Conservation (phyloP, 805 yeast species). For the Maudiozyma turicensis region DNA sequence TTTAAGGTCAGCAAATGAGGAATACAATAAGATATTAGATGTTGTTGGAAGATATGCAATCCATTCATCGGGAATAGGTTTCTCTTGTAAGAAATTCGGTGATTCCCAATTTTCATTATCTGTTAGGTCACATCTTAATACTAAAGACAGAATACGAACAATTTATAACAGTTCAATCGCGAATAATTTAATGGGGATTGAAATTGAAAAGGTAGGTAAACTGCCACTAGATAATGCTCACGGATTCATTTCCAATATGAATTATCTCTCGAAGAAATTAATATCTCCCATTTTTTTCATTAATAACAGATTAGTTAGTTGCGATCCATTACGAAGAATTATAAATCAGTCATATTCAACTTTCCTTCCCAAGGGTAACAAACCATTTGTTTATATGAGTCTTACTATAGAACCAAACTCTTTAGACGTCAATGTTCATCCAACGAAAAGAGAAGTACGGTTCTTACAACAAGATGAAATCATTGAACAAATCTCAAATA, state of each 20-base stretch:
- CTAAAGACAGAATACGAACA: constrained; percentile 60
- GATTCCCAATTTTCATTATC: constrained; percentile 60
- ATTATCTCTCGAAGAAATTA: constrained; percentile 55
- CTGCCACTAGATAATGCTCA: constrained; percentile 43
- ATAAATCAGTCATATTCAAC: constrained; percentile 49
- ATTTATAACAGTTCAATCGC: constrained; percentile 68
- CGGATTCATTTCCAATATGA: constrained; percentile 65
- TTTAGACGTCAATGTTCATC: constrained; percentile 91
- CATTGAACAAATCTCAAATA: constrained; percentile 44
- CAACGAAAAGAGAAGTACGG: constrained; percentile 87
- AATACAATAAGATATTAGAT: constrained; percentile 66
- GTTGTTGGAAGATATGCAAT: constrained; percentile 77
- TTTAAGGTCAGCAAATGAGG: constrained; percentile 58
- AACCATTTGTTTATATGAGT: constrained; percentile 69
- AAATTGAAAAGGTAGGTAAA: constrained; percentile 22
- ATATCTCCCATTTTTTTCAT: constrained; percentile 75
- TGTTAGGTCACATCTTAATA: constrained; percentile 40
- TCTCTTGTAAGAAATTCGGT: constrained; percentile 72
- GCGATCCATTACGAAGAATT: constrained; percentile 72
- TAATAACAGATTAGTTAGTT: constrained; percentile 70
- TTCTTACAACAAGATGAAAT: constrained; percentile 84
- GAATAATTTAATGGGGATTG: constrained; percentile 46
- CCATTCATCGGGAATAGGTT: constrained; percentile 59
- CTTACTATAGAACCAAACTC: constrained; percentile 57
- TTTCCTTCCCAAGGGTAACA: constrained; percentile 68